Evolutionary conservation across 495 filamentous ascomycete genomes (phyloP).

Genomic region (Daldinia caldariorum): DNA sequence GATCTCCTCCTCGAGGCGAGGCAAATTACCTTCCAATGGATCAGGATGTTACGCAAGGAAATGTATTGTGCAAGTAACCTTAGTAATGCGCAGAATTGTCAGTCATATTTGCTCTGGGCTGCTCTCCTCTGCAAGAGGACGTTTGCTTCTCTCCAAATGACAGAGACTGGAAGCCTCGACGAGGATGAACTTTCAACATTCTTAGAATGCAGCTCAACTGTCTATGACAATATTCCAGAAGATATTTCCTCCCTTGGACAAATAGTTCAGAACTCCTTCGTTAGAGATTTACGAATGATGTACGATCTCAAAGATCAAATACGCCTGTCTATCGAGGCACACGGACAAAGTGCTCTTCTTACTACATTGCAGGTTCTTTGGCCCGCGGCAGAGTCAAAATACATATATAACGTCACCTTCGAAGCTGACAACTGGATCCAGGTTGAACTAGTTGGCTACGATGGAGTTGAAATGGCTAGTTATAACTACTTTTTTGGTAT

Average conservation of each 20-base stretch:
- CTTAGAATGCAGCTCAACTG: conserved; percentile 41
- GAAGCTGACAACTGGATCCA: conserved; percentile 23
- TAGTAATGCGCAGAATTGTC: conserved; percentile 47
- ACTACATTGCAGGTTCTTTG: conserved; percentile 7
- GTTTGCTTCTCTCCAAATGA: conserved; percentile 50
- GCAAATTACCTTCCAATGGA: conserved; percentile 54
- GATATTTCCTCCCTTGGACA: conserved; percentile 28
- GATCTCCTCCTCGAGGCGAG: conserved; percentile 27
- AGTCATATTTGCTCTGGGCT: conserved; percentile 56
- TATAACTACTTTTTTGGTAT: conserved; percentile 59
- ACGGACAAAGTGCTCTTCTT: conserved; percentile 12
- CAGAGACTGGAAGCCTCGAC: conserved; percentile 2
- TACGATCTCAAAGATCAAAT: conserved; percentile 31
- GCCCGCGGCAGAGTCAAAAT: conserved; percentile 29
- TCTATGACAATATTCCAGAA: conserved; percentile 44
- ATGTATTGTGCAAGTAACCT: conserved; percentile 53
- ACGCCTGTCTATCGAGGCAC: conserved; percentile 25
- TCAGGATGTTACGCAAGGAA: conserved; percentile 56
- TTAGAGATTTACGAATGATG: conserved; percentile 45
- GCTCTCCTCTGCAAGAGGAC: conserved; percentile 63
- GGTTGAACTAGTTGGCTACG: not conserved
- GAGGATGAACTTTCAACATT: conserved; percentile 39
- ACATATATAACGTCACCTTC: conserved; percentile 10
- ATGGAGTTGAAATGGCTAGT: conserved; percentile 43
- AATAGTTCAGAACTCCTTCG: conserved; percentile 29